Evolutionary conservation across 345 rosid genomes (phyloP).

Genomic region (Jatropha curcas): DNA sequence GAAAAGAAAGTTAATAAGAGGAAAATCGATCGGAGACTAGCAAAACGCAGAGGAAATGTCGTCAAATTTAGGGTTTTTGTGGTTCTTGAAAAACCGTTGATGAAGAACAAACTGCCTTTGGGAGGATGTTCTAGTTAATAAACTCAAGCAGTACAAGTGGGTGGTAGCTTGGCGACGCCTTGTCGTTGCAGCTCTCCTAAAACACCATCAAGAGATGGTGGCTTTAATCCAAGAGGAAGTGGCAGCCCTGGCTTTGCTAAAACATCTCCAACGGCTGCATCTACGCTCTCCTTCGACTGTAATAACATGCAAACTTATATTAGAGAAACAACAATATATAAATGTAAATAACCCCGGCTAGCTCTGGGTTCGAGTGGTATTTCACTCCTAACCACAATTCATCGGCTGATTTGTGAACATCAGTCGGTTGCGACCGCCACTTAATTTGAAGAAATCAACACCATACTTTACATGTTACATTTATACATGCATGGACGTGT

Average conservation of each 20-base stretch:
- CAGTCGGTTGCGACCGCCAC: no score
- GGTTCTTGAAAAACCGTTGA: neutral
- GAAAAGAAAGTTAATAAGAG: neutral
- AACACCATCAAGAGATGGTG: slow-evolving; percentile 70
- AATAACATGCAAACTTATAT: neutral
- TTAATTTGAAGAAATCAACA: no score
- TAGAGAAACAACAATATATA: no score
- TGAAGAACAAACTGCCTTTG: neutral
- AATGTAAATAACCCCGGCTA: no score
- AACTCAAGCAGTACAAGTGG: slow-evolving; percentile 42
- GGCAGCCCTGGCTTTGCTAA: slow-evolving; percentile 80
- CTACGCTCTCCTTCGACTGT: slow-evolving; percentile 74
- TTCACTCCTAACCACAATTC: no score
- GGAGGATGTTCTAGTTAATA: neutral
- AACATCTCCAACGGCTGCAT: slow-evolving; percentile 72
- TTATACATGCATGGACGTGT: no score
- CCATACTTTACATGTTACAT: no score
- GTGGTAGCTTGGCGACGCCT: slow-evolving; percentile 69
- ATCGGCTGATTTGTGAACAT: no score
- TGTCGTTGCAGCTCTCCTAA: slow-evolving; percentile 69
- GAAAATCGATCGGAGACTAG: slow-evolving; percentile 19
- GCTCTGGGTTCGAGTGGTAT: no score
- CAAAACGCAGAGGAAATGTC: slow-evolving; percentile 16
- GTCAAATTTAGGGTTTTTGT: slow-evolving; percentile 31
- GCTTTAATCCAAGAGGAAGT: slow-evolving; percentile 75